Evolutionary conservation across 2,329 filamentous ascomycete species (phyloP).

Genomic region (Samsoniella hepiali): DNA sequence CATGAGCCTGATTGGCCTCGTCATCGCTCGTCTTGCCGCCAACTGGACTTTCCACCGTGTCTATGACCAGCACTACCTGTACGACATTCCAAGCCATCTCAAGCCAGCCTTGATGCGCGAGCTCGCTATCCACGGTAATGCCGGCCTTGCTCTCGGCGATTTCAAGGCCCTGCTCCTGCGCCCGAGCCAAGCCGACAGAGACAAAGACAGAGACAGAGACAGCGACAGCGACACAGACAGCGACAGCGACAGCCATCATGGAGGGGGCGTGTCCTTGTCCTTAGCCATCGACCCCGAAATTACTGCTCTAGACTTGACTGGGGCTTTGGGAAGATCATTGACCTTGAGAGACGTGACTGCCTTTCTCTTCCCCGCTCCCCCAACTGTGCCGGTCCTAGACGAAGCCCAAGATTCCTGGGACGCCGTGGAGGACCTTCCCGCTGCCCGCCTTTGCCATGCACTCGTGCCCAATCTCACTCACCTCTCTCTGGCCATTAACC

Average conservation of each 20-base stretch:
- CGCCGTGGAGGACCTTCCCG: conserved; percentile 29
- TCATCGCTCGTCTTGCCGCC: conserved; percentile 47
- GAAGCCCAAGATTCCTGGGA: conserved; percentile 55
- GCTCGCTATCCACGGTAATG: conserved; percentile 42
- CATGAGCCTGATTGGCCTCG: conserved; percentile 50
- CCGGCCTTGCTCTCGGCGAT: conserved; percentile 49
- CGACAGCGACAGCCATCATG: conserved; percentile 21
- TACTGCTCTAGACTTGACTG: conserved; percentile 52
- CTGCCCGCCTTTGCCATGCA: conserved; percentile 30
- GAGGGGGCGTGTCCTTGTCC: not conserved
- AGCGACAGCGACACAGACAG: conserved; percentile 16
- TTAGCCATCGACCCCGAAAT: conserved; percentile 28
- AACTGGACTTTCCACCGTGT: conserved; percentile 55
- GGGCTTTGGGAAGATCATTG: conserved; percentile 49
- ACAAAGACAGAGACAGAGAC: conserved; percentile 16
- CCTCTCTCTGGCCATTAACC: conserved; percentile 53
- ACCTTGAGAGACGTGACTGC: conserved; percentile 50
- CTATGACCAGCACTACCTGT: conserved; percentile 57
- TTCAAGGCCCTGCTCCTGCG: conserved; percentile 45
- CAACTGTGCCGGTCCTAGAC: conserved; percentile 22
- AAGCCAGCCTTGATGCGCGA: conserved; percentile 51
- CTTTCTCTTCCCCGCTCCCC: conserved; percentile 44
- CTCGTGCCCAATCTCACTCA: conserved; percentile 58
- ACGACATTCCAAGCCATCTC: conserved; percentile 51
- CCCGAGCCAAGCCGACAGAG: conserved; percentile 24